Evolutionary conservation across 2,329 filamentous ascomycete genomes (phyloP), one percentile per base, ranked within the genome.

Genomic region (Metarhizium humberi): DNA sequence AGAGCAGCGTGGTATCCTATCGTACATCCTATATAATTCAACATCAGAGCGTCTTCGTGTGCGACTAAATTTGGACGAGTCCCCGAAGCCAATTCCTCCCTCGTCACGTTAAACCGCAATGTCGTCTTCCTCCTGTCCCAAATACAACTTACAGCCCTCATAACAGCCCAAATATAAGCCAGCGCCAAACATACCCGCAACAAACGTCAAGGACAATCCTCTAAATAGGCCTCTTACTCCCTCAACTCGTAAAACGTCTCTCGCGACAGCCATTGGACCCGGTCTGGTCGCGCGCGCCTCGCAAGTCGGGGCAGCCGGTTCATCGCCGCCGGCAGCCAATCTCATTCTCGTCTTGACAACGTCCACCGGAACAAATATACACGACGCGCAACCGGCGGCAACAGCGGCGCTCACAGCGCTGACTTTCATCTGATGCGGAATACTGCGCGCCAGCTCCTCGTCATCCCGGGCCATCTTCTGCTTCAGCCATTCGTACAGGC

Each of bases 331-430:
- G 7, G 57, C 59, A 2, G 57, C 57, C 5, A 61, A 57, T 29
- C 59, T 58, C 59, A 61, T 61, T 11, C 59, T 50, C 14, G 60
- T 61, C 52, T 60, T 60, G 30, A 61, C 59, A 1, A 61, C 58
- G 38, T 61, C 60, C 3, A 60, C 55, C 0, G 60, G 59, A 13
- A 61, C 60, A 42, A 61, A 61, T 6, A 61, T n/a, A 2, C 47
- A 51, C 3, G 54, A 54, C 14, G 52, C 38, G 4, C 43, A 38
- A 25, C 59, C 54, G 1, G 57, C 60, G 4, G 59, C 55, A 11
- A 59, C 10, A 1, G 34, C 60, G 0, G 57, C 60, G 16, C 60
- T 57, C n/a, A 53, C n/a, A 8, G 55, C 52, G 18, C 54, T 56
- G 16, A 56, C 34, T 34, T 50, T 46, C 13, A 54, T 34, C 18